Conservation (phyloP, 129 eudicot species). For the Artemisia argyi region DNA sequence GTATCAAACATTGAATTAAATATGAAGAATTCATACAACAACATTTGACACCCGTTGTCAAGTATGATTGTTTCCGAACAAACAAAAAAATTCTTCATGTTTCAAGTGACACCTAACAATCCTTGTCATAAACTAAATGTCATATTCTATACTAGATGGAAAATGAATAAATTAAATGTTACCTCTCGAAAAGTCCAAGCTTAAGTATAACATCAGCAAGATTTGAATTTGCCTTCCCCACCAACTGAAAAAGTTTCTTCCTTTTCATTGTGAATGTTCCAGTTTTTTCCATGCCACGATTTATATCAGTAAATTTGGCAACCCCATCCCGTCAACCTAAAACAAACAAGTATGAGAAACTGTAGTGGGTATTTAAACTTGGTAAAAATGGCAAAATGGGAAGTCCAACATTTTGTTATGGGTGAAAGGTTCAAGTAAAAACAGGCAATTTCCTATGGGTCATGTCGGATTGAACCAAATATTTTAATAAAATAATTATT, state of each 20-base stretch:
- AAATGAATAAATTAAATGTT: background rate
- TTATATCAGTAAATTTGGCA: too few relatives aligned
- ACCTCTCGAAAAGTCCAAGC: slow-evolving; percentile 98
- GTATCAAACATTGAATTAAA: too few relatives aligned
- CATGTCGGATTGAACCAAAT: too few relatives aligned
- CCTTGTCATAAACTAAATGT: background rate
- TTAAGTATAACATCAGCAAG: slow-evolving; percentile 95
- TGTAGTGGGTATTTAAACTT: slow-evolving; percentile 12
- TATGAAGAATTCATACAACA: background rate
- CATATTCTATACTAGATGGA: background rate
- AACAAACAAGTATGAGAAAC: slow-evolving; percentile 18
- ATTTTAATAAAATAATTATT: too few relatives aligned
- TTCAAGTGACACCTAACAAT: slow-evolving; percentile 14
- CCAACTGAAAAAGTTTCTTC: slow-evolving; percentile 89
- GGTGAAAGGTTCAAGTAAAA: background rate
- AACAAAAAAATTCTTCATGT: background rate
- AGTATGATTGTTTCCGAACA: background rate
- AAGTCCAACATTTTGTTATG: background rate
- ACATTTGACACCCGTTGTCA: slow-evolving; percentile 5
- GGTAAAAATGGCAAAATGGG: background rate
- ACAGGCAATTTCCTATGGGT: too few relatives aligned
- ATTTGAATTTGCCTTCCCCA: slow-evolving; percentile 96
- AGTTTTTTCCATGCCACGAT: slow-evolving; percentile 95
- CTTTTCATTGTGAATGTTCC: slow-evolving; percentile 93
- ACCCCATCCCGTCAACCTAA: slow-evolving; percentile 92